Percentiles rank a stretch among this genome's conserved stretches.
These are phyloP conservation scores for Calophaca sinica DNA, from an alignment of 306 rosid species.

Conservation along the genomic window DNA sequence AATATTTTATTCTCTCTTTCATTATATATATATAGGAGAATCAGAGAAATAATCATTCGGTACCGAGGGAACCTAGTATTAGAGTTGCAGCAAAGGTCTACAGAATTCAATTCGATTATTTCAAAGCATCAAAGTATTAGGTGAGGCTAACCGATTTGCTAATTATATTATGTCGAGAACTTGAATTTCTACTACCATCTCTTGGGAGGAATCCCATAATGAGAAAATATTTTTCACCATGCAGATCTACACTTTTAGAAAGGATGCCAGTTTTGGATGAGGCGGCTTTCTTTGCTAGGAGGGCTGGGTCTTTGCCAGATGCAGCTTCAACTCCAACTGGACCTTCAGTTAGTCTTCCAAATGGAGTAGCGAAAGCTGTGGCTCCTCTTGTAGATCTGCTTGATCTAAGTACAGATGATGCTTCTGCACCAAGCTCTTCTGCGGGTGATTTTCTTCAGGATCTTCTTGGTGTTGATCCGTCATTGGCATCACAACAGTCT, in stretches of 20 bases:
- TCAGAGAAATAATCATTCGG: constrained; percentile 72
- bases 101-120: constrained; percentile 80
- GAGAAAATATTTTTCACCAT: constrained; percentile 28
- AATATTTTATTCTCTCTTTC: constrained; percentile 33
- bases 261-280: constrained; percentile 98
- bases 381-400: constrained; percentile 93
- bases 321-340: constrained; percentile 62
- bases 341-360: constrained; percentile 75
- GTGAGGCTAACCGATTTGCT: constrained; percentile 51
- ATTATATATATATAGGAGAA: constrained; percentile 68
- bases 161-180: constrained; percentile 26
- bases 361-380: constrained; percentile 75
- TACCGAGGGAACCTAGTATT: constrained; percentile 86
- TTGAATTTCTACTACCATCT: constrained; percentile 27
- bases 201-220: constrained; percentile 7
- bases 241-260: constrained; percentile 85
- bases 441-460: constrained; percentile 88
- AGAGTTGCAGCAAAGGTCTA: constrained; percentile 98
- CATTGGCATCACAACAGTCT: constrained; percentile 61
- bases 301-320: constrained; percentile 68
- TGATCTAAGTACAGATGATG: constrained; percentile 81
- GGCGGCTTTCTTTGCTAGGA: constrained; percentile 77
- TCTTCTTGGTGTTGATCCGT: constrained; percentile 83
- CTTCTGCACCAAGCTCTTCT: constrained; percentile 75
- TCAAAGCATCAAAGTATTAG: constrained; percentile 86